Evolutionary conservation across 805 yeast species (phyloP), one percentile per base, ranked within the genome.

Genomic region (Lipomyces yamadae): DNA sequence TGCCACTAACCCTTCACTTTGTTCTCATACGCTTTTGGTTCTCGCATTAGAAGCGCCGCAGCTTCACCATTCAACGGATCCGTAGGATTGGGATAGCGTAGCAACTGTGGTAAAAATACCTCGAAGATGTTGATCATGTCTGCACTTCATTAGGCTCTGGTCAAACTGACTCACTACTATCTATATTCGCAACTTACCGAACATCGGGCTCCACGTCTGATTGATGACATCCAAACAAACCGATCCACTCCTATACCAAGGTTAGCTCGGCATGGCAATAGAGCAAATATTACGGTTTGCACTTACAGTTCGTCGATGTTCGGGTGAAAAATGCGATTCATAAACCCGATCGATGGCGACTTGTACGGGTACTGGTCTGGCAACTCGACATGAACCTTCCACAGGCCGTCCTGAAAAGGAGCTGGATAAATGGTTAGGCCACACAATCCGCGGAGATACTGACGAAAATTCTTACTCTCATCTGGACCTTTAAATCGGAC

Each of bases 141-240:
- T 72, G 53, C 33, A 35, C 18, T 37, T 11, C 39, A 45, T 4
- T 24, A 24, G 24, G 24, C 8, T 48, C 60, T 29, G 63, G 54
- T 24, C 29, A 32, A 1, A 24, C 24, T 8, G 18, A 13, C 50
- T 29, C 13, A 18, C 5, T 3, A 24, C 0, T 10, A 15, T 11
- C 13, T 42, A 24, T 10, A 33, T 11, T 8, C 24, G 3, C 24
- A 29, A 56, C 71, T n/a, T 69, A 72, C 73, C 98, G 81, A 92
- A 94, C 92, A 94, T 90, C 1, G 99, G 98, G 54, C 96, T 90
- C 99, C 99, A 94, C 0, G 98, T 92, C 76, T 94, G 97, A 77
- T 94, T 94, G 70, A 94, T 93, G 18, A 95, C 98, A 77, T 94
- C 98, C 60, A 94, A 85, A 78, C 99, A 94, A 5, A 94, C 97